phyloP scores from a whole-genome alignment of 2,329 filamentous ascomycete species.

The Emydomyces testavorans region DNA sequence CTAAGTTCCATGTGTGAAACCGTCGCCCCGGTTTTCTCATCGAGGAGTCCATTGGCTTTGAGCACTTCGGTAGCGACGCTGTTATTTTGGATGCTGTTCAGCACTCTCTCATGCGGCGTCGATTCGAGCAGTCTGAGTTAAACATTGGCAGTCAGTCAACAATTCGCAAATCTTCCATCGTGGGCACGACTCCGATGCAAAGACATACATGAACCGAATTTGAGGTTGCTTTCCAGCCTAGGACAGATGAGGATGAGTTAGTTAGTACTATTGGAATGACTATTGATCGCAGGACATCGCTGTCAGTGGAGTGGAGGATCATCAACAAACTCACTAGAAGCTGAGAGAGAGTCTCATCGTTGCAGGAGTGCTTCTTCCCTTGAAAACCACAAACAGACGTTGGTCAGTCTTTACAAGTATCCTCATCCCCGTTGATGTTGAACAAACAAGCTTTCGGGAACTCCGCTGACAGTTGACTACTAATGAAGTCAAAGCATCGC shows the following conservation, averaged over 20 bases:
- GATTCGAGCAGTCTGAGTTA: constrained; percentile 11
- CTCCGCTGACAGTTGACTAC: constrained; percentile 4
- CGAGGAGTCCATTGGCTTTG: constrained; percentile 10
- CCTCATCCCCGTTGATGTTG: background rate
- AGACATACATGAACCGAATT: constrained; percentile 12
- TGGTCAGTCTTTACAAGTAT: background rate
- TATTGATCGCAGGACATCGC: too few relatives aligned
- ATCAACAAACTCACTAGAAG: constrained; percentile 2
- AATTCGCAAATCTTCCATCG: background rate
- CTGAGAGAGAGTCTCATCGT: constrained; percentile 9
- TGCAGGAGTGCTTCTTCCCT: constrained; percentile 11
- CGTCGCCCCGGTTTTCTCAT: constrained; percentile 8
- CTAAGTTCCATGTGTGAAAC: background rate
- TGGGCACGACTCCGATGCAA: background rate
- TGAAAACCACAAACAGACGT: background rate
- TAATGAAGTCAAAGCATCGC: too few relatives aligned
- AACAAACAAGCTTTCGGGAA: constrained; percentile 11
- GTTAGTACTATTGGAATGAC: background rate
- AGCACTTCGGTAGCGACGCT: constrained; percentile 4
- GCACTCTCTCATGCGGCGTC: constrained; percentile 12
- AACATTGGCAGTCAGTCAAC: background rate
- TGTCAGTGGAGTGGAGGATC: background rate
- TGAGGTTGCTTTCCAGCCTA: constrained; percentile 10
- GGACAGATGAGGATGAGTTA: background rate
- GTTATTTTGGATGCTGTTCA: constrained; percentile 5